Evolutionary conservation across 176 grass and related monocot species (phyloP).

Genomic region (Triticum monococcum): DNA sequence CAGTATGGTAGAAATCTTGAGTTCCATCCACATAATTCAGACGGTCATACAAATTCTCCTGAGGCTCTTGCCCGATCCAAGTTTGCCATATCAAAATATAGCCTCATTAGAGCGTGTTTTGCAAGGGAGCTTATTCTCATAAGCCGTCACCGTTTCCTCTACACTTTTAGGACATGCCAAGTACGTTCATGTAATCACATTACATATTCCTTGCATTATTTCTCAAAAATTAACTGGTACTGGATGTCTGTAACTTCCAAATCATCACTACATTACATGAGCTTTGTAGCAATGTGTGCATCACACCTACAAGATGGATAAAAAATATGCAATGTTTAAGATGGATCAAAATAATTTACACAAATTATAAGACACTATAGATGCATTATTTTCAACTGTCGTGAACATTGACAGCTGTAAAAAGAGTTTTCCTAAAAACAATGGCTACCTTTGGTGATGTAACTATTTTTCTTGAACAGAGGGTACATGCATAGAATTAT

Average conservation of each 20-base stretch:
- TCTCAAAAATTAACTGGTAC: not conserved
- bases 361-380: not conserved
- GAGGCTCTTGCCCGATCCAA: conserved; percentile 59
- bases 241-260: not conserved
- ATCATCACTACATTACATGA: not conserved
- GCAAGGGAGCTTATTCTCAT: conserved; percentile 61
- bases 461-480: not conserved
- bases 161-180: conserved; percentile 70
- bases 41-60: conserved; percentile 14
- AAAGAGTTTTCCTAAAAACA: not conserved
- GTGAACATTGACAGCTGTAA: not conserved
- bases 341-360: not conserved
- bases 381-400: not conserved
- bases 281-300: not conserved
- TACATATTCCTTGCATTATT: not conserved
- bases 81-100: conserved; percentile 61
- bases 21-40: conserved; percentile 13
- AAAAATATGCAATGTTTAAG: not conserved
- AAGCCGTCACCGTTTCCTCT: conserved; percentile 65
- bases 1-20: conserved; percentile 41
- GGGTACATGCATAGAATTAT: not conserved
- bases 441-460: not conserved
- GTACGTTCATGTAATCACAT: conserved; percentile 19
- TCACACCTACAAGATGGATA: not conserved
- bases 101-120: conserved; percentile 63